phyloP scores from a whole-genome alignment of 2,329 filamentous ascomycete genomes.

The Helicocarpus griseus region DNA sequence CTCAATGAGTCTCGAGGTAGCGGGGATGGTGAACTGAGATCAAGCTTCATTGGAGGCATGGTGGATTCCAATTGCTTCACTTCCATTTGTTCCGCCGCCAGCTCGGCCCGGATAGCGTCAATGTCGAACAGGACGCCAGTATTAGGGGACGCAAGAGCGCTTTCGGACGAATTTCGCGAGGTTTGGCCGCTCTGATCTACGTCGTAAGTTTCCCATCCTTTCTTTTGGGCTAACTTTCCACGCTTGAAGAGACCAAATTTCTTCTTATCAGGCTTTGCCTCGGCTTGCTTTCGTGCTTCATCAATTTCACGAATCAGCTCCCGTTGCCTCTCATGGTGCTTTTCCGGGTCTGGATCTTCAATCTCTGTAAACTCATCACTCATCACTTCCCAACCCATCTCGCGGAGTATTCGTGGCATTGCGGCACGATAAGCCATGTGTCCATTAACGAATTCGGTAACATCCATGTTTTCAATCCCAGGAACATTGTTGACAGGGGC shows the following conservation, averaged over 20 bases:
- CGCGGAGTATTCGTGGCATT: constrained; percentile 78
- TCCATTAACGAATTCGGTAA: constrained; percentile 74
- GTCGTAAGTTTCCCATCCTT: constrained; percentile 91
- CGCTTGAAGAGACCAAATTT: constrained; percentile 71
- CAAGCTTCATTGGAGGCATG: constrained; percentile 79
- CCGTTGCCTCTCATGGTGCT: constrained; percentile 75
- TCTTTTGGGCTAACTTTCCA: constrained; percentile 64
- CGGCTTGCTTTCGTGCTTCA: constrained; percentile 77
- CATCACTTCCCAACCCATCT: constrained; percentile 84
- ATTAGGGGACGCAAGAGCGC: constrained; percentile 21
- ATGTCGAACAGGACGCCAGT: constrained; percentile 76
- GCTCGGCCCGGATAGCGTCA: constrained; percentile 80
- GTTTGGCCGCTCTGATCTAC: constrained; percentile 39
- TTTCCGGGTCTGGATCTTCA: constrained; percentile 92
- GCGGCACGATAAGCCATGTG: constrained; percentile 95
- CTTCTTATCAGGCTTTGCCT: constrained; percentile 65
- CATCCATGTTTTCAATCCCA: constrained; percentile 79
- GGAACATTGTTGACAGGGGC: constrained; percentile 65
- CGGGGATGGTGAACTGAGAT: constrained; percentile 32
- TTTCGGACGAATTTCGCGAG: constrained; percentile 18
- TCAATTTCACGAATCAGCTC: constrained; percentile 96
- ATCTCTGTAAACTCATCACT: constrained; percentile 94
- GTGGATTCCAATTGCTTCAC: constrained; percentile 81
- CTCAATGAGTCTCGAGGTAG: constrained; percentile 8
- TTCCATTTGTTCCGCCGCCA: constrained; percentile 61